A percentile compares a stretch with the other conserved stretches of the same genome.
These are phyloP conservation scores for Beauveria scarabaeidicola DNA, from an alignment of 2,329 filamentous ascomycete species.

Conservation along the genomic window DNA sequence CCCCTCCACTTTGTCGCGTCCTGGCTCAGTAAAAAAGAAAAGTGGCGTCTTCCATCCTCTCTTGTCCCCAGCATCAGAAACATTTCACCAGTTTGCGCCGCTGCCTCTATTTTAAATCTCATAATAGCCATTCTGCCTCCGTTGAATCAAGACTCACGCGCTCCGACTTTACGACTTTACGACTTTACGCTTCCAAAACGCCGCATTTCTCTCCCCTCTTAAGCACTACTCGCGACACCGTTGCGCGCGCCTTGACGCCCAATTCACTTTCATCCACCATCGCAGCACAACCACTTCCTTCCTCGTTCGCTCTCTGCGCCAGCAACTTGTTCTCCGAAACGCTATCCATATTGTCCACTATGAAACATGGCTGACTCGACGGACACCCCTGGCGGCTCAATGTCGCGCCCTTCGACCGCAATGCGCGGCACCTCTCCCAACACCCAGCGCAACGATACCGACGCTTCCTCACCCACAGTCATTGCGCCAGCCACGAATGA, in stretches of 20 bases:
- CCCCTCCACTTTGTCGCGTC: no score
- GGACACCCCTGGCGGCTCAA: constrained; percentile 6
- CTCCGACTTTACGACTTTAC: neutral
- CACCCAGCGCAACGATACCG: neutral
- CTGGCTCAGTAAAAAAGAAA: no score
- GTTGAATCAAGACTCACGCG: neutral
- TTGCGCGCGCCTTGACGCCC: neutral
- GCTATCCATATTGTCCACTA: neutral
- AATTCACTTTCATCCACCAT: neutral
- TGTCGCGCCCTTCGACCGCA: constrained; percentile 6
- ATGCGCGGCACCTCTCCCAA: neutral
- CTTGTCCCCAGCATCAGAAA: no score
- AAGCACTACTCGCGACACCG: neutral
- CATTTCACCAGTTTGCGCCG: neutral
- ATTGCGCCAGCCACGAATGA: neutral
- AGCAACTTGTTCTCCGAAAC: neutral
- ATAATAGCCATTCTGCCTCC: neutral
- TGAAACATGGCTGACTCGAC: constrained; percentile 11
- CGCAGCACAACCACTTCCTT: neutral
- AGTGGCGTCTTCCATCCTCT: no score
- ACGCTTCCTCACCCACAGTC: constrained; percentile 14
- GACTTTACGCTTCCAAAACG: neutral
- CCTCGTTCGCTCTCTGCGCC: neutral
- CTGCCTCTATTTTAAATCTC: neutral
- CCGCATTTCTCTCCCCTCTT: neutral